Evolutionary conservation across 1,284 basidiomycete species (phyloP).

Genomic region (Bondarzewia mesenterica): DNA sequence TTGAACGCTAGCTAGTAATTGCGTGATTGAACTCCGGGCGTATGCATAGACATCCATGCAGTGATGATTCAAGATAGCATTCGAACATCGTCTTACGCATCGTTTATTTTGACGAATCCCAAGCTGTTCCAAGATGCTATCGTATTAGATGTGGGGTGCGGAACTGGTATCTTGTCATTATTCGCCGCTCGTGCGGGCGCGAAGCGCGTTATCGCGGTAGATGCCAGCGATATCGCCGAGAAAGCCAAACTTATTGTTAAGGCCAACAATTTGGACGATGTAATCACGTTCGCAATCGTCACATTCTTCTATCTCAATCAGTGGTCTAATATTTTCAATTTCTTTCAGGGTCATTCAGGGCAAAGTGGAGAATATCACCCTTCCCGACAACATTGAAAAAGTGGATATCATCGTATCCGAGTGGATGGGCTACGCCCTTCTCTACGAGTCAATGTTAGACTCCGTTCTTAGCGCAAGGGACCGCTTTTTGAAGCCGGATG

Average conservation of each 20-base stretch:
- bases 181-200: slow-evolving; percentile 92
- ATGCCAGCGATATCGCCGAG: slow-evolving; percentile 81
- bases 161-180: slow-evolving; percentile 88
- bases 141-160: slow-evolving; percentile 94
- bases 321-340: background rate
- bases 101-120: slow-evolving; percentile 86
- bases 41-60: slow-evolving; percentile 59
- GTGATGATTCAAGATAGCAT: slow-evolving; percentile 86
- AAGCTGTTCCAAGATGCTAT: slow-evolving; percentile 77
- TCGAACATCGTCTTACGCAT: slow-evolving; percentile 88
- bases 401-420: slow-evolving; percentile 95
- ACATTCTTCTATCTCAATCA: background rate
- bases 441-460: slow-evolving; percentile 97
- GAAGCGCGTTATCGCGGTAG: slow-evolving; percentile 88
- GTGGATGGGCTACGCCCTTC: slow-evolving; percentile 94
- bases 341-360: slow-evolving; percentile 68
- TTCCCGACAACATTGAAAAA: slow-evolving; percentile 61
- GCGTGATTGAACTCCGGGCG: no score
- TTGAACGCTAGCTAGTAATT: no score
- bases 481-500: slow-evolving; percentile 64
- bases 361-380: slow-evolving; percentile 79
- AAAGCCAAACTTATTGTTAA: slow-evolving; percentile 81
- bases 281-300: slow-evolving; percentile 56
- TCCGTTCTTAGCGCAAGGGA: slow-evolving; percentile 87
- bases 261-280: slow-evolving; percentile 67